A percentile compares a stretch with the other conserved stretches of the same genome.
phyloP scores from a whole-genome alignment of 163 green algal genomes.

The Scenedesmus sp. region DNA sequence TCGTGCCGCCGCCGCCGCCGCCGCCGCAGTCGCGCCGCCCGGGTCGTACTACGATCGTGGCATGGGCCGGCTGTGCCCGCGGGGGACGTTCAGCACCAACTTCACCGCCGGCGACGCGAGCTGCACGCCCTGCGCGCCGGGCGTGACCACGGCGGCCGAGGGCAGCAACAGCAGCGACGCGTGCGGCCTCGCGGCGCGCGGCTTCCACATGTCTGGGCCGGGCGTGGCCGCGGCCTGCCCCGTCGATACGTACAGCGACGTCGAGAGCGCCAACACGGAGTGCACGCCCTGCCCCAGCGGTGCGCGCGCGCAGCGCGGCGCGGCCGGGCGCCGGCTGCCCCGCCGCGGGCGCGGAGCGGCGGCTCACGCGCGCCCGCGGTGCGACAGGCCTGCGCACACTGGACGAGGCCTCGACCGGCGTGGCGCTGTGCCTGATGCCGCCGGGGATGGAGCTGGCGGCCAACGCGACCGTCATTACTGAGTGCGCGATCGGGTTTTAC shows the following conservation, averaged over 20 bases:
- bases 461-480: neutral
- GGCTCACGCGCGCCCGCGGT: neutral
- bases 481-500: constrained; percentile 14
- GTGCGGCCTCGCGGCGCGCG: neutral
- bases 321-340: neutral
- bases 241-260: constrained; percentile 14
- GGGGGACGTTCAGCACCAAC: constrained; percentile 4
- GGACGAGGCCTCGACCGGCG: neutral
- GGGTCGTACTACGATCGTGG: constrained; percentile 14
- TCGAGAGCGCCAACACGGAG: neutral
- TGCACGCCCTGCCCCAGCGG: constrained; percentile 4
- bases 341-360: neutral
- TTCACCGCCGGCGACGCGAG: neutral
- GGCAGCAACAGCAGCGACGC: neutral
- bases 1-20: constrained; percentile 2
- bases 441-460: neutral
- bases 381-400: neutral
- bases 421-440: constrained; percentile 4
- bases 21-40: constrained; percentile 4
- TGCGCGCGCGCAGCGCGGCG: neutral
- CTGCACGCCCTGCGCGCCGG: neutral
- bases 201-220: neutral
- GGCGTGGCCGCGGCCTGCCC: neutral
- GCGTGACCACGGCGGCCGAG: constrained; percentile 5
- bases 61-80: neutral